phyloP scores from a whole-genome alignment of 1,284 basidiomycete species.

The Anthracocystis setariae region DNA sequence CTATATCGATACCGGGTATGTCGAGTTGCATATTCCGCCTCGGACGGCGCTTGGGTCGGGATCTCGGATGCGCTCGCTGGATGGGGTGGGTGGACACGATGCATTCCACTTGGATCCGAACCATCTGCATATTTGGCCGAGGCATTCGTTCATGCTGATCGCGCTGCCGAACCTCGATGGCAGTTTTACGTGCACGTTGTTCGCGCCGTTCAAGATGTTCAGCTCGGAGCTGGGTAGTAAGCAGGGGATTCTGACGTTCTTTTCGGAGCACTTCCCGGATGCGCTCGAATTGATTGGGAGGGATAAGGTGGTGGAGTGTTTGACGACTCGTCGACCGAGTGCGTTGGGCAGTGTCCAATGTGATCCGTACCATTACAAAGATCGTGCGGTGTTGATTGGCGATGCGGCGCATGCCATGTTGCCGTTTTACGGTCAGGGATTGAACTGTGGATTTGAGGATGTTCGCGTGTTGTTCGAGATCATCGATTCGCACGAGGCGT shows the following conservation, averaged over 20 bases:
- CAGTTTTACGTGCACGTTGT: conserved; percentile 78
- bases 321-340: conserved; percentile 83
- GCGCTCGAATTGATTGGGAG: conserved; percentile 85
- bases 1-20: conserved; percentile 93
- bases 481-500: conserved; percentile 71
- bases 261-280: conserved; percentile 85
- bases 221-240: conserved; percentile 67
- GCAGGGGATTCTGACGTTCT: conserved; percentile 78
- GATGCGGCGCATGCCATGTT: conserved; percentile 98
- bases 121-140: conserved; percentile 98
- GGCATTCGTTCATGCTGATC: conserved; percentile 98
- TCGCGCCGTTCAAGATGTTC: conserved; percentile 84
- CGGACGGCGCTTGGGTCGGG: conserved; percentile 71
- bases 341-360: conserved; percentile 90
- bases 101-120: conserved; percentile 87
- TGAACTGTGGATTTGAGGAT: conserved; percentile 97
- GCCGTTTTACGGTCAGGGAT: conserved; percentile 95
- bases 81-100: conserved; percentile 37
- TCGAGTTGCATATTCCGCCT: conserved; percentile 94
- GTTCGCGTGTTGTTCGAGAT: conserved; percentile 85
- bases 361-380: conserved; percentile 87
- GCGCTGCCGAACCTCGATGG: conserved; percentile 80
- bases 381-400: conserved; percentile 86
- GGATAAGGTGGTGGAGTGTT: conserved; percentile 78
- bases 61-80: conserved; percentile 62